phyloP scores from a whole-genome alignment of 2,329 filamentous ascomycete species.

The Pestalotiopsis sp. region DNA sequence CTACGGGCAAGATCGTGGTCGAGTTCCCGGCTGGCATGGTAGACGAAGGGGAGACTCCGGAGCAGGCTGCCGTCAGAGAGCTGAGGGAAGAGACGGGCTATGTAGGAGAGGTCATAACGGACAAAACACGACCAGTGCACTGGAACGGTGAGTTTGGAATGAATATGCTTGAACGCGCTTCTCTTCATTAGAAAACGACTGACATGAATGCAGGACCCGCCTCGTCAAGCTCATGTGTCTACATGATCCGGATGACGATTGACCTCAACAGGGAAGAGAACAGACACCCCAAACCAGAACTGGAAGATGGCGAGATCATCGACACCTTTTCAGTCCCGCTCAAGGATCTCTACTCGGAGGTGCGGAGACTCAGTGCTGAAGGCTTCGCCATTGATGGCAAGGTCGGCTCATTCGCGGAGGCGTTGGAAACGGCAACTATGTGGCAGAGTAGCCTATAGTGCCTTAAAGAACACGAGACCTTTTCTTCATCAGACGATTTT shows the following conservation, averaged over 20 bases:
- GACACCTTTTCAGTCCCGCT: constrained; percentile 51
- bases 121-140: constrained; percentile 25
- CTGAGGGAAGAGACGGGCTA: constrained; percentile 41
- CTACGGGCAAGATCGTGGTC: constrained; percentile 38
- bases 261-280: constrained; percentile 46
- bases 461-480: neutral
- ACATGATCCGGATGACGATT: constrained; percentile 44
- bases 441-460: neutral
- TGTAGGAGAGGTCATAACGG: constrained; percentile 31
- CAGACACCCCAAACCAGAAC: constrained; percentile 43
- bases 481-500: too few species aligned
- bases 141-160: constrained; percentile 26
- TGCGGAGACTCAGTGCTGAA: constrained; percentile 40
- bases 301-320: constrained; percentile 55
- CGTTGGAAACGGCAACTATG: constrained; percentile 24
- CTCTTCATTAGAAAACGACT: neutral
- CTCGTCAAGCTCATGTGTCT: constrained; percentile 30
- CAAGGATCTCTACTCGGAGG: constrained; percentile 45
- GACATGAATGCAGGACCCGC: constrained; percentile 22
- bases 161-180: too few species aligned
- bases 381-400: constrained; percentile 34
- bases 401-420: constrained; percentile 31
- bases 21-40: constrained; percentile 42
- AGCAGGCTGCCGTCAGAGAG: constrained; percentile 39
- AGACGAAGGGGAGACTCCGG: constrained; percentile 36